A percentile compares a stretch with the other conserved stretches of the same genome.
These are phyloP conservation scores for Choiromyces venosus DNA, from an alignment of 495 filamentous ascomycete species.

Conservation along the genomic window DNA sequence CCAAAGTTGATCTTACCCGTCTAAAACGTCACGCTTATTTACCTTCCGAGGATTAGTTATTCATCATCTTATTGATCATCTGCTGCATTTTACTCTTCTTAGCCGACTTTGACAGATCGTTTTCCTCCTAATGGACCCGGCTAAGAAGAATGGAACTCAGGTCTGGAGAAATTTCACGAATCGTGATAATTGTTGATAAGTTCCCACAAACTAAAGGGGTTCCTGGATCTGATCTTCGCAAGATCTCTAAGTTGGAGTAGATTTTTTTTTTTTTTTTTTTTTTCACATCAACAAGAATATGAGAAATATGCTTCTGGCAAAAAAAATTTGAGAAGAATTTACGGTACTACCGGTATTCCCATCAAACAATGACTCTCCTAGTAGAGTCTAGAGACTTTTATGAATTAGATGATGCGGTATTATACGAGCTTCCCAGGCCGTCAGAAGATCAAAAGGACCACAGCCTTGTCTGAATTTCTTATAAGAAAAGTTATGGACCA, in stretches of 20 bases:
- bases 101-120: constrained; percentile 6
- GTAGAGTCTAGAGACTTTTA: background rate
- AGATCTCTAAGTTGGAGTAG: background rate
- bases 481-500: background rate
- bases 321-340: background rate
- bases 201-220: background rate
- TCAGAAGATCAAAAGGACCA: background rate
- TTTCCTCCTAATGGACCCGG: constrained; percentile 1
- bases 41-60: background rate
- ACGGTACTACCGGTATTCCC: too few species aligned
- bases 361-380: too few species aligned
- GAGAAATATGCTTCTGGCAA: background rate
- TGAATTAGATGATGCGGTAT: too few species aligned
- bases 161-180: background rate
- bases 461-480: background rate
- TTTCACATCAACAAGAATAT: background rate
- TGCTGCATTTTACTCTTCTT: background rate
- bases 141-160: constrained; percentile 3
- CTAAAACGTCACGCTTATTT: background rate
- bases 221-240: background rate
- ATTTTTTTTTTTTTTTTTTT: too few species aligned
- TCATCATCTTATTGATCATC: background rate
- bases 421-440: background rate
- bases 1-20: background rate
- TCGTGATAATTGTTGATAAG: background rate